Percentiles rank a stretch among this genome's conserved stretches.
Evolutionary conservation across 805 yeast genomes (phyloP).

Genomic region (Candida maltosa): DNA sequence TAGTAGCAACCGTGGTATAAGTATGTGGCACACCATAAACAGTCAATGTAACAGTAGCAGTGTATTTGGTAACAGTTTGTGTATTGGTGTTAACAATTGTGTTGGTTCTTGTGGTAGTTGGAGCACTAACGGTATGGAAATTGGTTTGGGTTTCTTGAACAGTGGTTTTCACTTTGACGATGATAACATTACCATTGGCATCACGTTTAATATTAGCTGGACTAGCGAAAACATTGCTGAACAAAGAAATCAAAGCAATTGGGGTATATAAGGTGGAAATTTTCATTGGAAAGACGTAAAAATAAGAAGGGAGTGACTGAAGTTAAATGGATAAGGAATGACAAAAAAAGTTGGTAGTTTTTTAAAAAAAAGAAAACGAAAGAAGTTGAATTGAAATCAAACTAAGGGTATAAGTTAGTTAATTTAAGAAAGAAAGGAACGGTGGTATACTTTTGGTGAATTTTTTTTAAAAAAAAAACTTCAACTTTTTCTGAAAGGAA

Average conservation of each 20-base stretch:
- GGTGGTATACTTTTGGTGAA: too few relatives aligned
- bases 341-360: too few relatives aligned
- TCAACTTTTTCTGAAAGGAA: too few relatives aligned
- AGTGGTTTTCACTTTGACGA: conserved; percentile 32
- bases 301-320: conserved; percentile 14
- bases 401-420: not conserved
- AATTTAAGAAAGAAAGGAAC: not conserved
- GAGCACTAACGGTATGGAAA: conserved; percentile 28
- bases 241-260: conserved; percentile 17
- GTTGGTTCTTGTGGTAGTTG: conserved; percentile 26
- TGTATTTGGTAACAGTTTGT: conserved; percentile 36
- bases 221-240: conserved; percentile 17
- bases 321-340: conserved; percentile 9
- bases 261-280: conserved; percentile 19
- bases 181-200: conserved; percentile 17
- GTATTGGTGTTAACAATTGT: conserved; percentile 27
- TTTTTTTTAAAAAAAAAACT: not conserved
- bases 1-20: conserved; percentile 31
- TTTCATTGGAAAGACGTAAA: conserved; percentile 18
- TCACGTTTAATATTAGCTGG: conserved; percentile 16
- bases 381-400: conserved; percentile 11
- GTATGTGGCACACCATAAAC: conserved; percentile 37
- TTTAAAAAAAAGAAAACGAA: conserved; percentile 16
- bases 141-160: conserved; percentile 33
- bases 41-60: conserved; percentile 42